These are phyloP conservation scores for Calcarisporium arbuscula DNA, from an alignment of 2,329 filamentous ascomycete genomes.

Conservation along the genomic window DNA sequence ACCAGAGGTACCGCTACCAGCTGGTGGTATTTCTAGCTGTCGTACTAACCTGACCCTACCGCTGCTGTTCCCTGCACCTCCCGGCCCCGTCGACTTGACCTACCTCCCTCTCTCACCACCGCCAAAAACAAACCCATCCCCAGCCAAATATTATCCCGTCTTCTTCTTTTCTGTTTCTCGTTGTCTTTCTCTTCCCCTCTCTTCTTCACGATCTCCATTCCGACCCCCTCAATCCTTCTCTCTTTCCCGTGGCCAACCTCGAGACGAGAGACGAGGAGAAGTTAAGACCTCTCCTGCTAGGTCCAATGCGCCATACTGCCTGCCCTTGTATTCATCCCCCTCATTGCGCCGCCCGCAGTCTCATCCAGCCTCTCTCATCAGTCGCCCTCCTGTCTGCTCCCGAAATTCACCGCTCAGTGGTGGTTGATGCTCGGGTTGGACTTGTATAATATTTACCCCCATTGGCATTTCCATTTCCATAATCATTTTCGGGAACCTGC, in stretches of 20 bases:
- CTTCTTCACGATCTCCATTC: constrained; percentile 26
- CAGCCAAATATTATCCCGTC: constrained; percentile 15
- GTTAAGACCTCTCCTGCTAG: background rate
- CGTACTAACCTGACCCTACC: constrained; percentile 22
- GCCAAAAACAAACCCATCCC: constrained; percentile 27
- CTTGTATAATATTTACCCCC: too few relatives aligned
- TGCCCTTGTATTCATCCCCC: constrained; percentile 8
- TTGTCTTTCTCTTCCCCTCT: constrained; percentile 12
- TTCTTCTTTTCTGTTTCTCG: constrained; percentile 15
- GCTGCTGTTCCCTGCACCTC: constrained; percentile 22
- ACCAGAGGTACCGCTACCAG: too few relatives aligned
- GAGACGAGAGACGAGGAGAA: constrained; percentile 7
- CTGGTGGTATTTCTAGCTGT: too few relatives aligned
- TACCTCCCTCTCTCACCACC: constrained; percentile 22
- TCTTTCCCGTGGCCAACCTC: constrained; percentile 12
- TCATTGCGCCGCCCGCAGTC: constrained; percentile 20
- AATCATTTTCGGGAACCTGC: too few relatives aligned
- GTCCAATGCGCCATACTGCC: constrained; percentile 1
- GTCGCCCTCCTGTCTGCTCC: too few relatives aligned
- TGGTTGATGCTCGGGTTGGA: too few relatives aligned
- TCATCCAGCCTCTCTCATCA: constrained; percentile 2
- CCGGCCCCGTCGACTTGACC: constrained; percentile 13
- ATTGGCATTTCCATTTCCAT: too few relatives aligned
- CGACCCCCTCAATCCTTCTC: constrained; percentile 26
- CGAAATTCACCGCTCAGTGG: too few relatives aligned